Conservation (phyloP, 2,329 filamentous ascomycete genomes). For the Cladophialophora yegresii region DNA sequence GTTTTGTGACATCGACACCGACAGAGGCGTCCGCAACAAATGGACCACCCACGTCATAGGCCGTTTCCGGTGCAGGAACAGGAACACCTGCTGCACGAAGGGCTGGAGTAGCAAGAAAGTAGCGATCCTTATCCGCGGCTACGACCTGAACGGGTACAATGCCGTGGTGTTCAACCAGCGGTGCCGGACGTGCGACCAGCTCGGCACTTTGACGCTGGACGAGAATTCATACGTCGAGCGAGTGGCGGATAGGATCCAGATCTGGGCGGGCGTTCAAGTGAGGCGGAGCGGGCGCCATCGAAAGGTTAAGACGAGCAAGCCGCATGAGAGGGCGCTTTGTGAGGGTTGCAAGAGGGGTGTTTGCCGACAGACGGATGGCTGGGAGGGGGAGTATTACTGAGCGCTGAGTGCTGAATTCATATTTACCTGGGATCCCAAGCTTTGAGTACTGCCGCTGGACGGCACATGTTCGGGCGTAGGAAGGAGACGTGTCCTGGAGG, state of each 20-base stretch:
- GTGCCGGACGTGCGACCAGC: constrained; percentile 43
- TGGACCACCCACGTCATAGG: constrained; percentile 50
- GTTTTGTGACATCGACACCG: constrained; percentile 41
- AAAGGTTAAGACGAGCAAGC: constrained; percentile 12
- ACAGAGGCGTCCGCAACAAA: constrained; percentile 34
- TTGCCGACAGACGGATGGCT: constrained; percentile 20
- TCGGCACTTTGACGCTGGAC: constrained; percentile 43
- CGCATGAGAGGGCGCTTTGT: constrained; percentile 25
- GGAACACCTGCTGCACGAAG: constrained; percentile 40
- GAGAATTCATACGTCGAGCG: constrained; percentile 46
- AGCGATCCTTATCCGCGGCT: constrained; percentile 49
- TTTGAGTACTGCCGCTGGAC: too few relatives aligned
- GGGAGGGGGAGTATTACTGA: constrained; percentile 13
- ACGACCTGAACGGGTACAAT: constrained; percentile 45
- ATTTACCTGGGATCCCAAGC: too few relatives aligned
- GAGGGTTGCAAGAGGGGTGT: constrained; percentile 32
- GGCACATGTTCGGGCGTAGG: too few relatives aligned
- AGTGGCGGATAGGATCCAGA: constrained; percentile 48
- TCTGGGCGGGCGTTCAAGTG: constrained; percentile 40
- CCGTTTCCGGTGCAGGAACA: constrained; percentile 45
- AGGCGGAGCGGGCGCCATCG: constrained; percentile 8
- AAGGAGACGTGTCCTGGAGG: too few relatives aligned
- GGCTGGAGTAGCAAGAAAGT: constrained; percentile 49
- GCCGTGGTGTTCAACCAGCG: constrained; percentile 50
- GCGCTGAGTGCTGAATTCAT: too few relatives aligned